These are phyloP conservation scores for Stentor coeruleus DNA, from an alignment of 73 alveolate species.

Conservation along the genomic window DNA sequence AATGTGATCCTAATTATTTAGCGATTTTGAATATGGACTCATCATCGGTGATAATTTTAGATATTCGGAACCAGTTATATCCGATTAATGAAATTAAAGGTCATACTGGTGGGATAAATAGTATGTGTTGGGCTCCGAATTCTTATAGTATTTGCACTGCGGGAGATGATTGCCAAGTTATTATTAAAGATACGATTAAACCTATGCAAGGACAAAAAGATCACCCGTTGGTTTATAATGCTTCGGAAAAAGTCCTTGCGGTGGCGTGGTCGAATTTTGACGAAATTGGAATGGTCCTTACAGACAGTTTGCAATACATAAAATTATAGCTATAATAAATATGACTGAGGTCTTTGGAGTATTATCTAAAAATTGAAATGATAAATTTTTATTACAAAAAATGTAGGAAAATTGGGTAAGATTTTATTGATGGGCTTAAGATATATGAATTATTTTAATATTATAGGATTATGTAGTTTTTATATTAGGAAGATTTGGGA, in stretches of 20 bases:
- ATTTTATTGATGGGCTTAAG: no score
- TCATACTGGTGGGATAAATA: slow-evolving; percentile 86
- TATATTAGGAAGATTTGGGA: no score
- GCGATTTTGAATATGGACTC: slow-evolving; percentile 93
- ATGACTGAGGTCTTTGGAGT: no score
- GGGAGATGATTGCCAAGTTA: slow-evolving; percentile 89
- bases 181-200: slow-evolving; percentile 70
- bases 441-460: no score
- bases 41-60: slow-evolving; percentile 78
- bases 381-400: no score
- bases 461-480: no score
- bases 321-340: no score
- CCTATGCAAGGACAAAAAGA: neutral
- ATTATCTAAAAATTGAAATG: no score
- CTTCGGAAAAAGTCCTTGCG: neutral
- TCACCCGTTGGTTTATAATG: neutral
- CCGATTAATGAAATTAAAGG: slow-evolving; percentile 87
- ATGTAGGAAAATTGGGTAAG: no score
- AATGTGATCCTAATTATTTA: slow-evolving; percentile 73
- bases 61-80: slow-evolving; percentile 74
- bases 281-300: slow-evolving; percentile 2
- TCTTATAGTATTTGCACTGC: slow-evolving; percentile 95
- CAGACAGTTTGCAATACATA: neutral
- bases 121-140: slow-evolving; percentile 97
- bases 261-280: neutral